A percentile compares a stretch with the other conserved stretches of the same genome.
Evolutionary conservation across 2,329 filamentous ascomycete species (phyloP).

Genomic region (Exophiala sideris): DNA sequence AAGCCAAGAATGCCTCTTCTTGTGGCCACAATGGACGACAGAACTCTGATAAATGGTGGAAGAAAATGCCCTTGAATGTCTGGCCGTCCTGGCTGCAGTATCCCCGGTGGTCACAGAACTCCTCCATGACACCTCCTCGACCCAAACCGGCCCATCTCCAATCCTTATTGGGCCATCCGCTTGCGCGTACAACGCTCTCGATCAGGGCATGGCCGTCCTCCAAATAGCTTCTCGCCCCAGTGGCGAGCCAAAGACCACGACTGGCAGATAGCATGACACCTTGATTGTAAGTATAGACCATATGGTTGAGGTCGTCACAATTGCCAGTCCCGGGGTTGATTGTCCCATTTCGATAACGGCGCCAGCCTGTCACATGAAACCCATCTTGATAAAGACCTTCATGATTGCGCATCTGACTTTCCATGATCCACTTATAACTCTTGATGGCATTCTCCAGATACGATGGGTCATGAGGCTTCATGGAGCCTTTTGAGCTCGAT

Average conservation of each 20-base stretch:
- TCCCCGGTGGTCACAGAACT: slow-evolving; percentile 71
- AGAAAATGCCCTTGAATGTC: slow-evolving; percentile 93
- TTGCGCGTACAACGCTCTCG: slow-evolving; percentile 69
- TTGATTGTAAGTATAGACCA: slow-evolving; percentile 96
- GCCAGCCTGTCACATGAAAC: slow-evolving; percentile 73
- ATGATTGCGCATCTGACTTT: slow-evolving; percentile 77
- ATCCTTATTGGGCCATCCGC: slow-evolving; percentile 61
- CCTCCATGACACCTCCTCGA: slow-evolving; percentile 75
- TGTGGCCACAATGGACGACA: slow-evolving; percentile 62
- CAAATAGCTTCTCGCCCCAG: slow-evolving; percentile 67
- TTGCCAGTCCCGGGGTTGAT: slow-evolving; percentile 61
- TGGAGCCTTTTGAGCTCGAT: slow-evolving; percentile 26
- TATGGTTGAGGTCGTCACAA: slow-evolving; percentile 79
- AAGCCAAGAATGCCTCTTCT: slow-evolving; percentile 41
- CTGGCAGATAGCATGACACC: slow-evolving; percentile 82
- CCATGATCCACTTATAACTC: slow-evolving; percentile 75
- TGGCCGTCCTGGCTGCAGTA: slow-evolving; percentile 79
- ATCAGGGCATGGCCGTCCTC: slow-evolving; percentile 77
- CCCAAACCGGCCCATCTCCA: slow-evolving; percentile 71
- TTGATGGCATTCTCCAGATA: slow-evolving; percentile 72
- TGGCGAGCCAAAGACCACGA: slow-evolving; percentile 74
- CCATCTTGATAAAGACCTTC: slow-evolving; percentile 77
- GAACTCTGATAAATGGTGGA: slow-evolving; percentile 79
- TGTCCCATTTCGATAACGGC: slow-evolving; percentile 43
- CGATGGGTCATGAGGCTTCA: slow-evolving; percentile 53